Evolutionary conservation across 305 asterid genomes (phyloP), one percentile per base, ranked within the genome.

Genomic region (Fraxinus nigra): DNA sequence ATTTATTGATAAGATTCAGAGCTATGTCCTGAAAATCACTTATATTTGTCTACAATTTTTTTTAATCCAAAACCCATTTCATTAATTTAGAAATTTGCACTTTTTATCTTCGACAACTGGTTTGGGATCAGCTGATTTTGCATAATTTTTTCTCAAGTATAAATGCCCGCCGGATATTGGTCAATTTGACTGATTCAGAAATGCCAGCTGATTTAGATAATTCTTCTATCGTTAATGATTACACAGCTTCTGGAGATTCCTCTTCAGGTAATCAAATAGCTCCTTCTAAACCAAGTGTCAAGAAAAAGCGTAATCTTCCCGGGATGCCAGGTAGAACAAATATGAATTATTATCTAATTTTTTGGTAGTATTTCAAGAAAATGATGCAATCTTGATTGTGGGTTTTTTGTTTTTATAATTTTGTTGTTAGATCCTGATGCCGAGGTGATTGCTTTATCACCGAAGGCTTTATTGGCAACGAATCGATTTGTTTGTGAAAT

Each of bases 221-320:
- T 54, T 84, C 81, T 40, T 83, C 86, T 78, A 72, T 85, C 70
- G 85, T 92, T 93, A 91, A 91, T 73, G 97, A 93, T 82, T 87
- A 95, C 73, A 74, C 93, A n/a, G 91, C 84, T 76, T 89, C 95
- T 59, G 92, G 91, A 56, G 98, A 93, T 78, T 86, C 92, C 74
- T 92, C 93, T 76, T 84, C 93, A 9, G 92, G 91, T 14, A 87
- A 84, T 81, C 91, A 87, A 83, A 37, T 83, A 7, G 80, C 76
- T 20, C 82, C 89, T 18, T 84, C 88, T 34, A 85, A 89, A 84
- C 76, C 90, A 33, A 51, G 85, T 6, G 81, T 81, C 76, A 94
- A 94, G 92, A 93, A 88, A 87, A 94, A 91, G 85, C 81, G 98
- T 33, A 94, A 90, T 88, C 96, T 92, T 22, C 98, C 97, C 5